phyloP scores from a whole-genome alignment of 2,329 filamentous ascomycete genomes.

The Fusarium begoniae region DNA sequence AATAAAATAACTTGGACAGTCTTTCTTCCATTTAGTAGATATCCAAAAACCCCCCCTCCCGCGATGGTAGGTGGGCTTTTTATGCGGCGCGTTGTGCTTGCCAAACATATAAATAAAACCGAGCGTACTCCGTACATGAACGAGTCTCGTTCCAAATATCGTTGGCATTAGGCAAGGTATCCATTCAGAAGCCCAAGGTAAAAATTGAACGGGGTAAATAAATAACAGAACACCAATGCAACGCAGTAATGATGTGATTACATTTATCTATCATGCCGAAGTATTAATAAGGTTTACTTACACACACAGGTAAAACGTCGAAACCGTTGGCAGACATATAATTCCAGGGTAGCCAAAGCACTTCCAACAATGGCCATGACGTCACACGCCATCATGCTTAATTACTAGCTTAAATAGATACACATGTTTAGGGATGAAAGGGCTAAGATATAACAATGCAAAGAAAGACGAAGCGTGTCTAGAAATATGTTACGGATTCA shows the following conservation, averaged over 20 bases:
- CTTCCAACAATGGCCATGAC: neutral
- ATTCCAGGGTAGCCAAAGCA: neutral
- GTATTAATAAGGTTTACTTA: neutral
- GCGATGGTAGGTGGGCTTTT: no score
- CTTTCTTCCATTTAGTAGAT: no score
- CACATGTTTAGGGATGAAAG: neutral
- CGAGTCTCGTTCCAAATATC: neutral
- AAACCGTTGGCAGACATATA: neutral
- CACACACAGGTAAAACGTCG: neutral
- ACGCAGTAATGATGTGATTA: neutral
- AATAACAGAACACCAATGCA: neutral
- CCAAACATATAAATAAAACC: no score
- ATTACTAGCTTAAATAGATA: slow-evolving; percentile 12
- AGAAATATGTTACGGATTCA: neutral
- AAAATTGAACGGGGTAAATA: neutral
- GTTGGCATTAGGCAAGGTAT: no score
- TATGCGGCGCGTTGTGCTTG: neutral
- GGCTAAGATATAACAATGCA: neutral
- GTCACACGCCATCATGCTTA: slow-evolving; percentile 17
- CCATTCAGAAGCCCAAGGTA: neutral
- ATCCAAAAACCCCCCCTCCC: no score
- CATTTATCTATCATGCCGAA: neutral
- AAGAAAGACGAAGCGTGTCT: neutral
- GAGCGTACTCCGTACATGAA: neutral
- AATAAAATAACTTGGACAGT: no score